Percentiles rank a stretch among this genome's conserved stretches.
phyloP scores from a whole-genome alignment of 2,329 filamentous ascomycete genomes.

The Teratosphaeria epicoccoides region DNA sequence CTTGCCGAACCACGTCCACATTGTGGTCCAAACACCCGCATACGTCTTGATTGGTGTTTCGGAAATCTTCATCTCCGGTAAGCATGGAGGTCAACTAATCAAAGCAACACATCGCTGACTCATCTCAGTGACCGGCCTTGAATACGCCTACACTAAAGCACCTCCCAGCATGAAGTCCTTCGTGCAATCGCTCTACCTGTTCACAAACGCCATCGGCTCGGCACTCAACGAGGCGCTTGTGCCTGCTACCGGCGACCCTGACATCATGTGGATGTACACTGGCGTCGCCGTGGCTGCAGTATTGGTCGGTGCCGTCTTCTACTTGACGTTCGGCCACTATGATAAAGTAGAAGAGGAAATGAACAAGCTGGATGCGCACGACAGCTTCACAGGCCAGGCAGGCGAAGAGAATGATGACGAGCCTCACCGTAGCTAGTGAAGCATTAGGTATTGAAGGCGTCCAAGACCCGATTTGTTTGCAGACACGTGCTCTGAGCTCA shows the following conservation, averaged over 20 bases:
- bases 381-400: not conserved
- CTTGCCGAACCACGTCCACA: slow-evolving; percentile 34
- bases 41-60: slow-evolving; percentile 36
- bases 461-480: too few species aligned
- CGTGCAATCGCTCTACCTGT: slow-evolving; percentile 47
- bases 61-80: slow-evolving; percentile 35
- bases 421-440: not conserved
- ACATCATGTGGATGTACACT: slow-evolving; percentile 51
- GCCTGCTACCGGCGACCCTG: slow-evolving; percentile 51
- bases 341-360: slow-evolving; percentile 41
- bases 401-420: slow-evolving; percentile 3
- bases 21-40: slow-evolving; percentile 35
- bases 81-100: not conserved
- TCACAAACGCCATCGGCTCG: slow-evolving; percentile 49
- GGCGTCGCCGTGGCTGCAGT: slow-evolving; percentile 17
- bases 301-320: slow-evolving; percentile 19
- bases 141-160: slow-evolving; percentile 38
- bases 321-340: slow-evolving; percentile 27
- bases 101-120: not conserved
- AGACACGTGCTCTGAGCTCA: too few species aligned
- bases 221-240: slow-evolving; percentile 52
- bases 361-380: slow-evolving; percentile 35
- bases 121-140: slow-evolving; percentile 32
- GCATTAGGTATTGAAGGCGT: too few species aligned
- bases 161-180: slow-evolving; percentile 39